Conservation (phyloP, 352 stramenopile genomes). For the Pythium coloratum region DNA sequence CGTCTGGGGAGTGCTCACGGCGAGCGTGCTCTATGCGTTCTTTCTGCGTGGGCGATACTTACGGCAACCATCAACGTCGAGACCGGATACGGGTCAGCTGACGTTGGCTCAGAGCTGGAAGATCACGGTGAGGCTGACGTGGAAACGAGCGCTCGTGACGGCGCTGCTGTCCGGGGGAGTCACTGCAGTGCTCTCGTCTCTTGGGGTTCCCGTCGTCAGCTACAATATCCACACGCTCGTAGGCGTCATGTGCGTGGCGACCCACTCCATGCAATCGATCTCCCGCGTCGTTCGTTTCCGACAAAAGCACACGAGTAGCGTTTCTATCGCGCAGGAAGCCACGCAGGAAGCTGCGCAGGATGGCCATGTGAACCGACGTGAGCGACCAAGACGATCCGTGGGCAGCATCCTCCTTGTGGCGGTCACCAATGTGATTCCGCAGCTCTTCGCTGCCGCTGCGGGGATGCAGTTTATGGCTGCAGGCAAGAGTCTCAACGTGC, state of each 20-base stretch:
- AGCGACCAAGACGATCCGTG: neutral
- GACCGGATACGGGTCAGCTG: neutral
- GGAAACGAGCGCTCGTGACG: neutral
- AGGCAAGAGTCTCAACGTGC: neutral
- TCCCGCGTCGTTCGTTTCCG: neutral
- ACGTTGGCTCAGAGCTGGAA: neutral
- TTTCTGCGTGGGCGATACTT: neutral
- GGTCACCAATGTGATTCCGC: neutral
- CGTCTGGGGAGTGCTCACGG: neutral
- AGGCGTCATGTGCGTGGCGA: neutral
- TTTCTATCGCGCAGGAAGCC: neutral
- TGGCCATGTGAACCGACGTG: neutral
- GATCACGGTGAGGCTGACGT: neutral
- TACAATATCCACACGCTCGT: neutral
- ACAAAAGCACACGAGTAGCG: neutral
- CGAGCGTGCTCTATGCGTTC: neutral
- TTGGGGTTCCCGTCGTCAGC: neutral
- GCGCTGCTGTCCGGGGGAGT: neutral
- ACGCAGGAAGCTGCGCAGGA: neutral
- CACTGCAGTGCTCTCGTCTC: neutral
- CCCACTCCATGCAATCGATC: neutral
- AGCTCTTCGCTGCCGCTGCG: neutral
- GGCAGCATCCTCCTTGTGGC: neutral
- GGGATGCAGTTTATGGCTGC: neutral
- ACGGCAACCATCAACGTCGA: neutral